phyloP scores from a whole-genome alignment of 305 asterid genomes.

The Solanum hybrid region DNA sequence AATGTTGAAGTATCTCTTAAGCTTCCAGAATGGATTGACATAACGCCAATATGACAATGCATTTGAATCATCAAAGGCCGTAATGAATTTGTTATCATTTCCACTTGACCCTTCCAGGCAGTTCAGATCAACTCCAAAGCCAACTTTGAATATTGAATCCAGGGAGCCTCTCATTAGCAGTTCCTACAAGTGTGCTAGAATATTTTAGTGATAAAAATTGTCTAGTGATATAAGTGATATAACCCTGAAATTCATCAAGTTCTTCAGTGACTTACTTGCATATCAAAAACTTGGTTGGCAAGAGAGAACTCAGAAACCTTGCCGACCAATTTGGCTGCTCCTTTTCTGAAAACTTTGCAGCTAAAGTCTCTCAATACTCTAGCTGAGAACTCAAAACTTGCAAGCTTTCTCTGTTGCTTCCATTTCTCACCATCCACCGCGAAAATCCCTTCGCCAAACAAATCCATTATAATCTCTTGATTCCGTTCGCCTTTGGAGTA shows the following conservation, averaged over 20 bases:
- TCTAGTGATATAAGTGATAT: not conserved
- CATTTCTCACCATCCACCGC: constrained; percentile 66
- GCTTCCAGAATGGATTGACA: constrained; percentile 55
- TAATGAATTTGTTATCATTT: constrained; percentile 38
- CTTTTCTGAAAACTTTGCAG: constrained; percentile 44
- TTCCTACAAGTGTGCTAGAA: constrained; percentile 26
- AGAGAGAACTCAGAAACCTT: constrained; percentile 21
- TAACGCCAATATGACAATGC: constrained; percentile 50
- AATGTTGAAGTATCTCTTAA: constrained; percentile 46
- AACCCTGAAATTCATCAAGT: not conserved
- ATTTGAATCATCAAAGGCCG: constrained; percentile 71
- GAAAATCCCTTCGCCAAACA: constrained; percentile 68
- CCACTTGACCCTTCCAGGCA: constrained; percentile 39
- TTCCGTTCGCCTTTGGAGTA: constrained; percentile 45
- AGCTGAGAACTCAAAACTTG: constrained; percentile 63
- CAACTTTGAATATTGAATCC: constrained; percentile 78
- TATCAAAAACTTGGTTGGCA: constrained; percentile 33
- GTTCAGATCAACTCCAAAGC: constrained; percentile 63
- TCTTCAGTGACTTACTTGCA: constrained; percentile 31
- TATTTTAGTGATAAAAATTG: not conserved
- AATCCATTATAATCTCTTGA: constrained; percentile 31
- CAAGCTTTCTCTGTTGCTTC: constrained; percentile 60
- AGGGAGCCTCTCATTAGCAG: constrained; percentile 59
- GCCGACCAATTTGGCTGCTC: constrained; percentile 36
- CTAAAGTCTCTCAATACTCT: constrained; percentile 60